These are phyloP conservation scores for Leccinum aurantiacum DNA, from an alignment of 768 basidiomycete genomes.

Conservation along the genomic window DNA sequence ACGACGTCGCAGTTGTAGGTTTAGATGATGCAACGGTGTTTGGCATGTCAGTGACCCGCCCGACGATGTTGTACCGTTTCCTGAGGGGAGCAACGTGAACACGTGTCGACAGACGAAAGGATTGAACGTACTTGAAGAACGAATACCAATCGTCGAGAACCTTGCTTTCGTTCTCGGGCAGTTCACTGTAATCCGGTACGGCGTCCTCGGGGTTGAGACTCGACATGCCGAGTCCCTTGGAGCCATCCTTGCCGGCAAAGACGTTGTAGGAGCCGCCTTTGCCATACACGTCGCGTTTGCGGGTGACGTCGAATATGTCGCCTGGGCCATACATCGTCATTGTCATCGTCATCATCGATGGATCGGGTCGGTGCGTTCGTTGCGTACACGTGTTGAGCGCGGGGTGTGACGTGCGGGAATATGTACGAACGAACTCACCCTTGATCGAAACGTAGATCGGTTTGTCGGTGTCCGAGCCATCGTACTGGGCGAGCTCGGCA, in stretches of 20 bases:
- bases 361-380: not conserved
- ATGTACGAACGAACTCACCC: slow-evolving; percentile 52
- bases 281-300: slow-evolving; percentile 88
- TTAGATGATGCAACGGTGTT: slow-evolving; percentile 29
- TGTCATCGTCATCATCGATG: not conserved
- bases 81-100: slow-evolving; percentile 33
- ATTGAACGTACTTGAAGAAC: slow-evolving; percentile 75
- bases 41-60: slow-evolving; percentile 62
- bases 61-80: slow-evolving; percentile 88
- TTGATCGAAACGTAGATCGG: slow-evolving; percentile 95
- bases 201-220: slow-evolving; percentile 86
- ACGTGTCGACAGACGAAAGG: not conserved
- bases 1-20: not conserved
- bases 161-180: slow-evolving; percentile 71
- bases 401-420: not conserved
- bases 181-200: slow-evolving; percentile 76
- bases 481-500: slow-evolving; percentile 63
- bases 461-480: slow-evolving; percentile 62
- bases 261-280: slow-evolving; percentile 73
- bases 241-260: slow-evolving; percentile 95
- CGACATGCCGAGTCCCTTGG: slow-evolving; percentile 84
- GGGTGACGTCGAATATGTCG: slow-evolving; percentile 85
- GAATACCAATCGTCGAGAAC: slow-evolving; percentile 86
- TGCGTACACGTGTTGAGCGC: not conserved
- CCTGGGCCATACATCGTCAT: slow-evolving; percentile 35